These are phyloP conservation scores for Narthecium ossifragum DNA, from an alignment of 106 monocot genomes.

Conservation along the genomic window DNA sequence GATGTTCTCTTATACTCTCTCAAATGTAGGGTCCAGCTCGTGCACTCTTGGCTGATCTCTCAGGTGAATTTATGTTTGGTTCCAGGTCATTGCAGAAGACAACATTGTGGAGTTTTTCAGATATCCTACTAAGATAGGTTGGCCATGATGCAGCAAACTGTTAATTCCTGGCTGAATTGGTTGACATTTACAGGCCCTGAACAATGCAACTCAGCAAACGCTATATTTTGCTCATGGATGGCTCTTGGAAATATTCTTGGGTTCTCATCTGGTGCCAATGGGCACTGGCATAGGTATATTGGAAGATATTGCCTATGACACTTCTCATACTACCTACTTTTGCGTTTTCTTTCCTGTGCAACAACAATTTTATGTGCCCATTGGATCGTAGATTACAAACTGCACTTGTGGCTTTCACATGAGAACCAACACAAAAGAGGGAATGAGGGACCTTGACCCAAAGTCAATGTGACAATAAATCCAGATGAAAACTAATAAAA, in stretches of 20 bases:
- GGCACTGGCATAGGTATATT: constrained; percentile 81
- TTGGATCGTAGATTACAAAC: too few relatives aligned
- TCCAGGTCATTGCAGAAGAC: constrained; percentile 7
- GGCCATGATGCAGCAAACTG: too few relatives aligned
- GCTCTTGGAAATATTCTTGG: constrained; percentile 96
- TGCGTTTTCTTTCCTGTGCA: too few relatives aligned
- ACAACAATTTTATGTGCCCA: too few relatives aligned
- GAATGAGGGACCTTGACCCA: too few relatives aligned
- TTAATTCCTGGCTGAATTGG: too few relatives aligned
- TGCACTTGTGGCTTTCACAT: too few relatives aligned
- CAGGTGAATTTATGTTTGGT: constrained; percentile 51
- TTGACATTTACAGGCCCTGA: constrained; percentile 57
- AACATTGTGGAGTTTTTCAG: not conserved
- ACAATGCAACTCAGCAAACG: constrained; percentile 84
- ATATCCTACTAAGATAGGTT: constrained; percentile 1
- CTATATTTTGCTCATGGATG: constrained; percentile 99
- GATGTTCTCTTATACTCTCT: not conserved
- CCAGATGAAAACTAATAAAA: too few relatives aligned
- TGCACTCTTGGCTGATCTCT: constrained; percentile 95
- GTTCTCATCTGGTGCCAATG: constrained; percentile 89
- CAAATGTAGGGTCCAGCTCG: constrained; percentile 84
- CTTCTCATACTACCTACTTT: too few relatives aligned
- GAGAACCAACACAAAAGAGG: too few relatives aligned
- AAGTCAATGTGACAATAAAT: not conserved
- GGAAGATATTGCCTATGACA: not conserved